These are phyloP conservation scores for Apiotrichum gracile DNA, from an alignment of 1,284 basidiomycete species.

Conservation along the genomic window DNA sequence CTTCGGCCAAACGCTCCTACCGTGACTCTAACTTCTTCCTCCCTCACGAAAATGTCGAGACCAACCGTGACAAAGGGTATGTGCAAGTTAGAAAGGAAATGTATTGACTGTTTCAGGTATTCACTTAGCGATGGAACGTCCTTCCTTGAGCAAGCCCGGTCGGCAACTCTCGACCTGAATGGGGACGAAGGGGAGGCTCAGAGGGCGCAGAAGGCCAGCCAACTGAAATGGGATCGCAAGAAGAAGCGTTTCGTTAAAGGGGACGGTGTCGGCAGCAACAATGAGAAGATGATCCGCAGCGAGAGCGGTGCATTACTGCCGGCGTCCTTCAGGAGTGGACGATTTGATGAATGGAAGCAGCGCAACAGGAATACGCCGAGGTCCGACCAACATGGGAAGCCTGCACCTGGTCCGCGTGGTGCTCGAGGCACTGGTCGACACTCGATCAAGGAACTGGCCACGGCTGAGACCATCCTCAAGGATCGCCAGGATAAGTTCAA, in stretches of 20 bases:
- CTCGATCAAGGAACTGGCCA: constrained; percentile 4
- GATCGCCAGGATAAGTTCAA: neutral
- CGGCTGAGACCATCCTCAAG: constrained; percentile 7
- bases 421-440: neutral
- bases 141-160: constrained; percentile 77
- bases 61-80: constrained; percentile 81
- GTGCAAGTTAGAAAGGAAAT: constrained; percentile 18
- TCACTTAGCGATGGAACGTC: constrained; percentile 74
- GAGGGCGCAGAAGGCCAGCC: constrained; percentile 61
- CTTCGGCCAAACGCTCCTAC: constrained; percentile 46
- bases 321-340: constrained; percentile 84
- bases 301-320: constrained; percentile 92
- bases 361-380: neutral
- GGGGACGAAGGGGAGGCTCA: constrained; percentile 67
- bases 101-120: constrained; percentile 55
- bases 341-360: constrained; percentile 88
- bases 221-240: constrained; percentile 86
- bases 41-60: constrained; percentile 80
- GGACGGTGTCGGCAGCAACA: constrained; percentile 78
- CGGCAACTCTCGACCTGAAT: constrained; percentile 74
- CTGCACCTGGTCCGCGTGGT: neutral
- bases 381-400: neutral
- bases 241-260: constrained; percentile 92
- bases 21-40: constrained; percentile 86
- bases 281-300: constrained; percentile 87